These are phyloP conservation scores for Botrytis medusae DNA, from an alignment of 2,329 filamentous ascomycete genomes.

Conservation along the genomic window DNA sequence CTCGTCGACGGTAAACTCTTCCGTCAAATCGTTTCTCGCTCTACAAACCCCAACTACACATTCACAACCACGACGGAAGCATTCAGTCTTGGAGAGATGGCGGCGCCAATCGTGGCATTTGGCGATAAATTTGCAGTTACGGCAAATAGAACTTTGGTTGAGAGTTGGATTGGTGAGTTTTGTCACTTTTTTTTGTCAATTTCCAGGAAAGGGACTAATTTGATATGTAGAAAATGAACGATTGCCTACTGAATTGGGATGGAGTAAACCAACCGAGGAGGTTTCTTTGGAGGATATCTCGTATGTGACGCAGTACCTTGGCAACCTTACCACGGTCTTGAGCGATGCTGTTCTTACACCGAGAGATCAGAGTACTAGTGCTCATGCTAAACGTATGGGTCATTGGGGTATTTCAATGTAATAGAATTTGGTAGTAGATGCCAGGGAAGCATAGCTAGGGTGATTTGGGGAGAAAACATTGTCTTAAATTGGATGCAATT, in stretches of 20 bases:
- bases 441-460: background rate
- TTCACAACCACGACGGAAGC: background rate
- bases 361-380: background rate
- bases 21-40: background rate
- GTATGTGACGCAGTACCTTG: background rate
- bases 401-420: background rate
- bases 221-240: constrained; percentile 5
- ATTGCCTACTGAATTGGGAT: background rate
- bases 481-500: background rate
- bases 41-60: background rate
- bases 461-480: background rate
- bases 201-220: background rate
- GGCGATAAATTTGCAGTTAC: background rate
- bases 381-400: background rate
- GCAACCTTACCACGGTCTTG: background rate
- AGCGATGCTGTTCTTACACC: background rate
- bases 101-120: background rate
- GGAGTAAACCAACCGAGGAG: background rate
- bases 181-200: background rate
- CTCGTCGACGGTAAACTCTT: background rate
- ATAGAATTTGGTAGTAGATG: too few species aligned
- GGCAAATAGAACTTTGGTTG: background rate
- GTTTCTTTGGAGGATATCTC: background rate
- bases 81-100: constrained; percentile 14
- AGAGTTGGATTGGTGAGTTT: constrained; percentile 6